Percentiles rank a stretch among this genome's conserved stretches.
Conservation (phyloP, 163 green algal genomes). For the Trebouxia gelatinosa region DNA sequence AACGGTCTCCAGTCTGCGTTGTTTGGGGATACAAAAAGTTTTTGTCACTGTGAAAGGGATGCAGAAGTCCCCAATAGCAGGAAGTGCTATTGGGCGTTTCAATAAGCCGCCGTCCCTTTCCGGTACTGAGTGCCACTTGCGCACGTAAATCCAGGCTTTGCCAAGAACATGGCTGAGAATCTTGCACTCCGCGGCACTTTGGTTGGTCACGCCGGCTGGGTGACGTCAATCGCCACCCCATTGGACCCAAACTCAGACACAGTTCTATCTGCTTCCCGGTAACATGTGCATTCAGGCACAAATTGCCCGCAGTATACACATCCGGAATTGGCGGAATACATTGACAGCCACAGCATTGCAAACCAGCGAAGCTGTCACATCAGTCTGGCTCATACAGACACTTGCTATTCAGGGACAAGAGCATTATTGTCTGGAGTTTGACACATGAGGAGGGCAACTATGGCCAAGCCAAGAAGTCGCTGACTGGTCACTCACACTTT, state of each 20-base stretch:
- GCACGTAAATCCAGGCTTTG: not conserved
- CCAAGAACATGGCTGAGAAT: slow-evolving; percentile 34
- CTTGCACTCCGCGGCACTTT: slow-evolving; percentile 36
- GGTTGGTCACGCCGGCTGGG: slow-evolving; percentile 41
- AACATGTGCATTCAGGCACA: not conserved
- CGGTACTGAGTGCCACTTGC: not conserved
- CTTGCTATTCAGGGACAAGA: slow-evolving; percentile 83
- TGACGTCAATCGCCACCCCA: slow-evolving; percentile 86
- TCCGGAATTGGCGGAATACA: not conserved
- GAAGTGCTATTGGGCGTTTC: too few species aligned
- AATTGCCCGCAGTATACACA: not conserved
- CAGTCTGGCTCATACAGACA: not conserved
- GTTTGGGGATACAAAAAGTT: too few species aligned
- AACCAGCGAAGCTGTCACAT: not conserved
- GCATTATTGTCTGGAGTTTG: slow-evolving; percentile 94
- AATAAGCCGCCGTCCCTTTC: not conserved
- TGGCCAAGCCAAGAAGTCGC: slow-evolving; percentile 75
- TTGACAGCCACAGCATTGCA: not conserved
- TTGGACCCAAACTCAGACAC: slow-evolving; percentile 92
- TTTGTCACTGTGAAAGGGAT: too few species aligned
- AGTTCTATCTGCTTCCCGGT: slow-evolving; percentile 92
- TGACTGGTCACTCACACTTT: slow-evolving; percentile 93
- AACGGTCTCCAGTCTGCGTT: too few species aligned
- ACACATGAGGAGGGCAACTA: slow-evolving; percentile 80
- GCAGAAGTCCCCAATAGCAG: too few species aligned